Percentiles rank a stretch among this genome's conserved stretches.
These are phyloP conservation scores for Neoboletus brunneissimus DNA, from an alignment of 768 basidiomycete genomes.

Conservation along the genomic window DNA sequence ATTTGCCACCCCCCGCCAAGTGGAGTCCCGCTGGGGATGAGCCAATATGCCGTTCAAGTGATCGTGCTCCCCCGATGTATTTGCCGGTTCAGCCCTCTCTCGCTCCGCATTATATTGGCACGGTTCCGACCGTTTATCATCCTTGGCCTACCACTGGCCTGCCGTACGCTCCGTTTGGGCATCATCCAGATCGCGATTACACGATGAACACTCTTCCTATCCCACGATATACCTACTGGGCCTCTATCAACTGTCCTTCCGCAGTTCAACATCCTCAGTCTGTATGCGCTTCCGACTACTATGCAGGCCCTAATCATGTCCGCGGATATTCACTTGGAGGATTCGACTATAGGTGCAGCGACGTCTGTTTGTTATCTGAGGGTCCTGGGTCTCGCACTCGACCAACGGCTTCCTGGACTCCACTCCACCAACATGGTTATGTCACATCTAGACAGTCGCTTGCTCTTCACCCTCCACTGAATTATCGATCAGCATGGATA, in stretches of 20 bases:
- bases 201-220: slow-evolving; percentile 7
- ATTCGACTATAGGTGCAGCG: slow-evolving; percentile 52
- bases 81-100: slow-evolving; percentile 59
- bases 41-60: slow-evolving; percentile 57
- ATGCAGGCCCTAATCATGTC: slow-evolving; percentile 45
- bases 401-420: slow-evolving; percentile 43
- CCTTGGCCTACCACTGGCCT: slow-evolving; percentile 21
- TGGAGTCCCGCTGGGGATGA: slow-evolving; percentile 84
- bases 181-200: slow-evolving; percentile 15
- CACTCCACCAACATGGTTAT: slow-evolving; percentile 40
- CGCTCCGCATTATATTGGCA: slow-evolving; percentile 34
- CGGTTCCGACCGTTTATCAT: slow-evolving; percentile 32
- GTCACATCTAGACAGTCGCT: slow-evolving; percentile 42
- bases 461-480: slow-evolving; percentile 40
- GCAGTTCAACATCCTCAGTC: slow-evolving; percentile 56
- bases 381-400: slow-evolving; percentile 40
- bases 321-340: slow-evolving; percentile 61
- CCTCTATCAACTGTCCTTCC: slow-evolving; percentile 30
- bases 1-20: slow-evolving; percentile 69
- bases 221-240: slow-evolving; percentile 25
- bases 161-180: slow-evolving; percentile 24
- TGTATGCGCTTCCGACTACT: slow-evolving; percentile 50
- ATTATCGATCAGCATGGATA: slow-evolving; percentile 51
- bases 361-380: slow-evolving; percentile 42
- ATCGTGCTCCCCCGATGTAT: slow-evolving; percentile 55